A percentile compares a stretch with the other conserved stretches of the same genome.
Evolutionary conservation across 2,329 filamentous ascomycete genomes (phyloP).

Genomic region (Microcera coccophila): DNA sequence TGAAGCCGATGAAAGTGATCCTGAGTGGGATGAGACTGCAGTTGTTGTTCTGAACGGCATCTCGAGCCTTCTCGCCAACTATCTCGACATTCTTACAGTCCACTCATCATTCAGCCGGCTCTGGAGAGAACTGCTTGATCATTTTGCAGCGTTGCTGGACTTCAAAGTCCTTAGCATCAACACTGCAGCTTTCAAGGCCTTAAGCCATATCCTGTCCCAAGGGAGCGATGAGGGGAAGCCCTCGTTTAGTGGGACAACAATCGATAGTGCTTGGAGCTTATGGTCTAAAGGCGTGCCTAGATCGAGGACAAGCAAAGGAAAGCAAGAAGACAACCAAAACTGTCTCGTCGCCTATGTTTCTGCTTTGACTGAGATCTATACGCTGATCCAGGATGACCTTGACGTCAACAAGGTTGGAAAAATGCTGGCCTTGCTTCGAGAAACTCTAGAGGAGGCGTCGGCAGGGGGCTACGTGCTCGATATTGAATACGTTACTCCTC

Average conservation of each 20-base stretch:
- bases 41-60: slow-evolving; percentile 71
- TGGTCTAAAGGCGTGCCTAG: slow-evolving; percentile 66
- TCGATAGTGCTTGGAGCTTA: slow-evolving; percentile 63
- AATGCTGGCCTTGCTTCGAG: slow-evolving; percentile 68
- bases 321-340: slow-evolving; percentile 65
- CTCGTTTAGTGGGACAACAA: slow-evolving; percentile 47
- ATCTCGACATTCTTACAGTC: slow-evolving; percentile 67
- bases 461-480: slow-evolving; percentile 66
- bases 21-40: slow-evolving; percentile 70
- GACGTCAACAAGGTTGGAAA: slow-evolving; percentile 57
- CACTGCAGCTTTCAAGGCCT: slow-evolving; percentile 65
- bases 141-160: slow-evolving; percentile 62
- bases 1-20: slow-evolving; percentile 39
- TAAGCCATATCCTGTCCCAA: slow-evolving; percentile 59
- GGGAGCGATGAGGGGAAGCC: slow-evolving; percentile 41
- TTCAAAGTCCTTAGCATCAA: slow-evolving; percentile 66
- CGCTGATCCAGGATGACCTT: slow-evolving; percentile 63
- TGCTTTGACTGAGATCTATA: slow-evolving; percentile 72
- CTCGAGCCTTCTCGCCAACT: slow-evolving; percentile 68
- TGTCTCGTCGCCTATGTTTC: slow-evolving; percentile 82
- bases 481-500: slow-evolving; percentile 65
- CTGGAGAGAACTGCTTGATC: slow-evolving; percentile 70
- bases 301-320: slow-evolving; percentile 32
- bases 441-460: slow-evolving; percentile 67
- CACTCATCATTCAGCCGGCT: slow-evolving; percentile 65